Percentiles rank a stretch among this genome's conserved stretches.
Evolutionary conservation across 345 rosid species (phyloP).

Genomic region (Eucalyptus sideroxylon): DNA sequence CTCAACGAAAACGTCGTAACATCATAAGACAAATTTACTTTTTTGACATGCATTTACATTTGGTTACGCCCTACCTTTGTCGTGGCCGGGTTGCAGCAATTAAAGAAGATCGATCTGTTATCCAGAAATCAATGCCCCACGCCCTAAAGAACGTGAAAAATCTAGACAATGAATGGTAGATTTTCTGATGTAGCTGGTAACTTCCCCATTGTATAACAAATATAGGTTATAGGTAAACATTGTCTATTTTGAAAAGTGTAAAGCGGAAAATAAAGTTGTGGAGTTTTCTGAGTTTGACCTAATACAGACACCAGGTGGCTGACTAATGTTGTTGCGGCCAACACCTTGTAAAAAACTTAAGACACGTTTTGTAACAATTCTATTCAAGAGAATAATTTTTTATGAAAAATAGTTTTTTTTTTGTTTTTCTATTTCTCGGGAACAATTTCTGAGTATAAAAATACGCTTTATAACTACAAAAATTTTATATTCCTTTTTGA

Average conservation of each 20-base stretch:
- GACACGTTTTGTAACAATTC: accelerated
- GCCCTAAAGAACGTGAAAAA: neutral
- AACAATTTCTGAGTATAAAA: no score
- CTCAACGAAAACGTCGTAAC: neutral
- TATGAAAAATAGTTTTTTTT: accelerated
- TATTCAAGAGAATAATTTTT: accelerated
- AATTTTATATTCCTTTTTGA: no score
- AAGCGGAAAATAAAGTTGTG: neutral
- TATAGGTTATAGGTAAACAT: neutral
- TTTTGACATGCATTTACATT: neutral
- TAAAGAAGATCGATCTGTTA: neutral
- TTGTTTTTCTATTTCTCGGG: accelerated
- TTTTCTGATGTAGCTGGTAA: neutral
- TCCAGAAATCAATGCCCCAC: neutral
- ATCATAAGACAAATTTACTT: neutral
- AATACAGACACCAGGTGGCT: no score
- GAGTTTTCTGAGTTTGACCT: neutral
- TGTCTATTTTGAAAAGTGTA: neutral
- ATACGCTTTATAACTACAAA: accelerated
- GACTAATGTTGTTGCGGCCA: neutral
- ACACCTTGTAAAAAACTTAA: neutral
- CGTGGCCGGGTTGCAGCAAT: neutral
- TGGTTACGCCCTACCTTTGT: neutral
- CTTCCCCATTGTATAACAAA: neutral
- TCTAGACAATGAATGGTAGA: neutral